A percentile compares a stretch with the other conserved stretches of the same genome.
Evolutionary conservation across 768 basidiomycete species (phyloP).

Genomic region (Kwoniella pini): DNA sequence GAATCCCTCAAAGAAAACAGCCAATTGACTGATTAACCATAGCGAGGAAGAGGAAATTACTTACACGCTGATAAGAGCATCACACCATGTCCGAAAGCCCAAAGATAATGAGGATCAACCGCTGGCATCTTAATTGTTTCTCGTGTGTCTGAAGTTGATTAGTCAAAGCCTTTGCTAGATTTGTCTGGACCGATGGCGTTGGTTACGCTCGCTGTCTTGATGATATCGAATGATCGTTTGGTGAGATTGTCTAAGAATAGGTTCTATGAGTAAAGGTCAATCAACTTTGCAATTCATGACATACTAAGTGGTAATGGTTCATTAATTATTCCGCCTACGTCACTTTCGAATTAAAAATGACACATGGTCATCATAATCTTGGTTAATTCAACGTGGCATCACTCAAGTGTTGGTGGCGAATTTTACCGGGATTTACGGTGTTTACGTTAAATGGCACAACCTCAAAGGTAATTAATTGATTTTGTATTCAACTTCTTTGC

Average conservation of each 20-base stretch:
- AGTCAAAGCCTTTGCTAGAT: too few relatives aligned
- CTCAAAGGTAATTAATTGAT: too few relatives aligned
- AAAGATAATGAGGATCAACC: slow-evolving; percentile 49
- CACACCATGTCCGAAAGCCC: slow-evolving; percentile 53
- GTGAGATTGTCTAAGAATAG: not conserved
- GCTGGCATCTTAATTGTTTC: slow-evolving; percentile 24
- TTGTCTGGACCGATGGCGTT: too few relatives aligned
- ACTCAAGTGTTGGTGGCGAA: too few relatives aligned
- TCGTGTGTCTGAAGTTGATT: not conserved
- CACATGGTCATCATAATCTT: not conserved
- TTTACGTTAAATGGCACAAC: too few relatives aligned
- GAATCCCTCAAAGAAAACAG: too few relatives aligned
- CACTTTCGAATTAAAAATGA: not conserved
- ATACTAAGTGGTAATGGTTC: not conserved
- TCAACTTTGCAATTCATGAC: not conserved
- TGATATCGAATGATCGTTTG: too few relatives aligned
- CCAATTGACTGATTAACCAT: not conserved
- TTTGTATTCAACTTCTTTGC: too few relatives aligned
- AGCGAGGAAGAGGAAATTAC: slow-evolving; percentile 10
- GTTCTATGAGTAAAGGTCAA: not conserved
- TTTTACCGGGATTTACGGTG: too few relatives aligned
- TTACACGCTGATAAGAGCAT: slow-evolving; percentile 46
- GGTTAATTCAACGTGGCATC: not conserved
- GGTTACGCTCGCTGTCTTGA: too few relatives aligned
- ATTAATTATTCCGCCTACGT: slow-evolving; percentile 12